phyloP scores from a whole-genome alignment of 2,329 filamentous ascomycete genomes.

The Decorospora gaudefroyi region DNA sequence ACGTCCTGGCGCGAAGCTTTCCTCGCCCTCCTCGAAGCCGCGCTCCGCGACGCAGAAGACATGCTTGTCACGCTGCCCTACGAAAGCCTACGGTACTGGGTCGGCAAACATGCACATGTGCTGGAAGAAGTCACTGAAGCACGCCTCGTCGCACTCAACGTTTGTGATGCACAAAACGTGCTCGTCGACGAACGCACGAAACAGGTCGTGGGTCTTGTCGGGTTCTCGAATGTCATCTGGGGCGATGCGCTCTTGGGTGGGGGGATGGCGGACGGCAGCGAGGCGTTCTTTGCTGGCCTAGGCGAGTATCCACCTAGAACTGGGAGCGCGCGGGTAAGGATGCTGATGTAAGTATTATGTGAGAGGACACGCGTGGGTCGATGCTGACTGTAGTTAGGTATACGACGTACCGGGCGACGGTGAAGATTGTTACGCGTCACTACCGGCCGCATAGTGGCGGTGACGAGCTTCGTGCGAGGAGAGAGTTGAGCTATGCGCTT shows the following conservation, averaged over 20 bases:
- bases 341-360: conserved; percentile 49
- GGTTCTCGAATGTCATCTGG: conserved; percentile 60
- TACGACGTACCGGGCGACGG: conserved; percentile 50
- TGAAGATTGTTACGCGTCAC: conserved; percentile 51
- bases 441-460: conserved; percentile 50
- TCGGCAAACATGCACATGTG: conserved; percentile 50
- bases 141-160: conserved; percentile 57
- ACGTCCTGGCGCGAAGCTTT: conserved; percentile 61
- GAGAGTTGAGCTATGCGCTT: conserved; percentile 48
- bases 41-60: conserved; percentile 62
- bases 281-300: conserved; percentile 52
- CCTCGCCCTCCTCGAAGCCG: conserved; percentile 56
- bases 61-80: conserved; percentile 63
- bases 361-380: neutral
- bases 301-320: conserved; percentile 45
- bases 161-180: conserved; percentile 56
- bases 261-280: conserved; percentile 47
- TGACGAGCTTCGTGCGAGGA: conserved; percentile 52
- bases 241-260: conserved; percentile 61
- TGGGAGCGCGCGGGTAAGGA: conserved; percentile 42
- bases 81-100: conserved; percentile 57
- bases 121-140: conserved; percentile 59
- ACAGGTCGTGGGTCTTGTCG: conserved; percentile 56
- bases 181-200: conserved; percentile 56
- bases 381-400: conserved; percentile 46